Base-by-base conservation (phyloP, 805 yeast genomes). In the Myxozyma neglecta region DNA sequence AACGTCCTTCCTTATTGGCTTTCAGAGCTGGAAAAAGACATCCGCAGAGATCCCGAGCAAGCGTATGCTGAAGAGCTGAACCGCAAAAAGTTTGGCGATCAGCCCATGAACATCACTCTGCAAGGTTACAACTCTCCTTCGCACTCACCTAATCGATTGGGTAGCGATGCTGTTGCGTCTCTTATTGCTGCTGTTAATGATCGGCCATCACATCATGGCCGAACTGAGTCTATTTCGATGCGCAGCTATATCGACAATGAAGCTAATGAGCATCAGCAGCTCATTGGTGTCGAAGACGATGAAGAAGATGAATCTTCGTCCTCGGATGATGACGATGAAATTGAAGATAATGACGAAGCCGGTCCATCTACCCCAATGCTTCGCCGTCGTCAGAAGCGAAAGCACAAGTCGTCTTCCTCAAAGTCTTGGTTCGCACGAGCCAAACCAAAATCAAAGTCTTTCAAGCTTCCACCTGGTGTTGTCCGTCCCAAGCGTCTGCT, bases 1-100 rank as follows among this genome's bases (percentile, higher is more conserved):
- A 97, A 90, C 72, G 85, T 87, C 65, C 80, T 93, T 65, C 99
- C 99, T 59, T 89, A 91, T 74, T 93, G 99, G 99, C 81, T 90
- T 67, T 89, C 96, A 61, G 97, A 93, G 64, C 79, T 94, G 70
- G 97, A 90, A 69, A 79, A 77, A 58, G 93, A 88, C 73, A 86
- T 87, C 61, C 82, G 90, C 68, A 82, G 82, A 66, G 87, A 88
- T 70, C 96, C 96, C n/a, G 83, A 83, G 66, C 88, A 86, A 70
- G 91, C 91, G 0, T 85, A 84, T 69, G 86, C 85, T 68, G 89
- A 86, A 69, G 85, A 87, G 50, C 79, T 81, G 66, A 77, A 79
- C 66, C 85, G 82, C 66, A 67, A 60, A 53, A 63, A 63, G 29
- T 66, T 57, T 49, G 67, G 66, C 46, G 69, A 57, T 43, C 64